These are phyloP conservation scores for Rhizodiscina lignyota DNA, from an alignment of 495 filamentous ascomycete species.

Conservation along the genomic window DNA sequence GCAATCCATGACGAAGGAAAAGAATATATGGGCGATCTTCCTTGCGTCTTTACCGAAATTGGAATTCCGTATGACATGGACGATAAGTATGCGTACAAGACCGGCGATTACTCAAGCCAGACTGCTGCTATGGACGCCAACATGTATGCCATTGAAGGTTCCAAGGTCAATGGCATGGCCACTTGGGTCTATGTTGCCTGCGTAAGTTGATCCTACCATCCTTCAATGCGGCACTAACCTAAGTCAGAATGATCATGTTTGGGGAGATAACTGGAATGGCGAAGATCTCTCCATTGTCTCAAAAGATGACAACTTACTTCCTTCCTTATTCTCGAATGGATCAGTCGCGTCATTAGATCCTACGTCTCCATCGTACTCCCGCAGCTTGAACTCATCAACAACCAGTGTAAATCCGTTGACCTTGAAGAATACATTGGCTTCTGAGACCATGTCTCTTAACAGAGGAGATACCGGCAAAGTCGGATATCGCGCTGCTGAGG, in stretches of 20 bases:
- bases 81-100: constrained; percentile 82
- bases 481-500: constrained; percentile 80
- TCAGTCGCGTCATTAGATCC: constrained; percentile 29
- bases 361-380: constrained; percentile 40
- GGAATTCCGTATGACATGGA: constrained; percentile 99
- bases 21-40: constrained; percentile 78
- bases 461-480: constrained; percentile 35
- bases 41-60: constrained; percentile 84
- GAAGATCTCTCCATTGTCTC: constrained; percentile 90
- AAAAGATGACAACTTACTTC: constrained; percentile 57
- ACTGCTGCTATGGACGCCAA: constrained; percentile 93
- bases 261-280: constrained; percentile 94
- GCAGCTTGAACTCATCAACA: constrained; percentile 28
- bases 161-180: constrained; percentile 64
- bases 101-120: constrained; percentile 91
- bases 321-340: constrained; percentile 19
- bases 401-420: constrained; percentile 44
- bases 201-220: constrained; percentile 26
- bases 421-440: constrained; percentile 50
- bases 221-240: constrained; percentile 1
- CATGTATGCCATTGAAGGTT: constrained; percentile 78
- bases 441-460: constrained; percentile 14
- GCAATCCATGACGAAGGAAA: constrained; percentile 78
- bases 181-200: constrained; percentile 72
- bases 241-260: constrained; percentile 61